These are phyloP conservation scores for Colletotrichum karsti DNA, from an alignment of 2,329 filamentous ascomycete genomes.

Conservation along the genomic window DNA sequence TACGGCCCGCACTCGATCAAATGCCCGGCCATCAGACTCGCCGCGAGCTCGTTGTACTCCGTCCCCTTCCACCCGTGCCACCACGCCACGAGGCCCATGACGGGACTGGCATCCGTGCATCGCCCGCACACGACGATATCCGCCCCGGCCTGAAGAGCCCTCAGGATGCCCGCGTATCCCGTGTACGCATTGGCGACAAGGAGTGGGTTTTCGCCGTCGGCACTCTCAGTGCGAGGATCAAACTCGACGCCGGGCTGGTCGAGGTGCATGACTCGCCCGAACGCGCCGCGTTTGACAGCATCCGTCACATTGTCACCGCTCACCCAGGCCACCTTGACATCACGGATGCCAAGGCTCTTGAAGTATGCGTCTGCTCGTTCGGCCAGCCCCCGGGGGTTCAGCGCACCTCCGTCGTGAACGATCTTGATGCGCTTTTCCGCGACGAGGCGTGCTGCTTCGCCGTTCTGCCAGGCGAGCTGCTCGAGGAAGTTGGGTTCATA, in stretches of 20 bases:
- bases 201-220: not conserved
- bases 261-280: constrained; percentile 32
- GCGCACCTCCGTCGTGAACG: constrained; percentile 64
- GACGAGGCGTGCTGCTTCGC: constrained; percentile 45
- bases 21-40: constrained; percentile 59
- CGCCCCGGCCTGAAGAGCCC: constrained; percentile 50
- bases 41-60: constrained; percentile 58
- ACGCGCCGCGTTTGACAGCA: constrained; percentile 22
- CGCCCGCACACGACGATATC: constrained; percentile 59
- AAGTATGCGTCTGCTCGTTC: constrained; percentile 41
- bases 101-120: constrained; percentile 58
- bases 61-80: constrained; percentile 61
- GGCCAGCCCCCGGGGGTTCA: constrained; percentile 61
- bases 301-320: constrained; percentile 47
- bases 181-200: constrained; percentile 58
- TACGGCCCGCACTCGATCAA: constrained; percentile 64
- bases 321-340: constrained; percentile 45
- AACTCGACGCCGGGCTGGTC: constrained; percentile 26
- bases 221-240: not conserved
- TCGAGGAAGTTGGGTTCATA: constrained; percentile 47
- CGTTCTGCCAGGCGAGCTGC: constrained; percentile 50
- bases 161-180: constrained; percentile 56
- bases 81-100: constrained; percentile 64
- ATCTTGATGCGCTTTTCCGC: constrained; percentile 59
- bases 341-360: constrained; percentile 31